phyloP scores from a whole-genome alignment of 31 red algal genomes.

The Odonthalia washingtoniensis region DNA sequence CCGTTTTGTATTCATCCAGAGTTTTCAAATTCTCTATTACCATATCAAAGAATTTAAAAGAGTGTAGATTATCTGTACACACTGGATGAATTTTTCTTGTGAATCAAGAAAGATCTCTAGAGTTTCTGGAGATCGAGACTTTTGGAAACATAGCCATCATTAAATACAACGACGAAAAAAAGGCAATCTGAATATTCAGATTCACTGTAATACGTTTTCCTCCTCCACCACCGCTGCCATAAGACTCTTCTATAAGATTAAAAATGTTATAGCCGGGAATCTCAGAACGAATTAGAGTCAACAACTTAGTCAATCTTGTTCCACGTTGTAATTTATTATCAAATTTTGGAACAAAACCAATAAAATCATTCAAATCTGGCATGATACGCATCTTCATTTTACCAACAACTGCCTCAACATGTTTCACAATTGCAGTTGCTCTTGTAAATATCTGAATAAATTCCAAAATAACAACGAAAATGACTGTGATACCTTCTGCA shows the following conservation, averaged over 20 bases:
- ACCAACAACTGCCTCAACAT: constrained; percentile 41
- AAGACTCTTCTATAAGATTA: too few relatives aligned
- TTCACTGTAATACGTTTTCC: not conserved
- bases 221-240: too few relatives aligned
- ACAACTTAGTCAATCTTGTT: constrained; percentile 40
- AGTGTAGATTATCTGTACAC: constrained; percentile 45
- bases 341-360: constrained; percentile 47
- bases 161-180: not conserved
- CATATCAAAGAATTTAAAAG: constrained; percentile 44
- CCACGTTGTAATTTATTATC: constrained; percentile 37
- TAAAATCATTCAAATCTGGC: constrained; percentile 60
- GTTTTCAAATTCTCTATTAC: constrained; percentile 7
- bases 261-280: too few relatives aligned
- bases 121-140: constrained; percentile 10
- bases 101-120: constrained; percentile 41
- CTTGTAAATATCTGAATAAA: constrained; percentile 32
- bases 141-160: not conserved
- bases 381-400: constrained; percentile 38
- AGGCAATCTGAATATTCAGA: too few relatives aligned
- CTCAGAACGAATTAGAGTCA: not conserved
- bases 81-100: constrained; percentile 49
- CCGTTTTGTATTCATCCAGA: constrained; percentile 18
- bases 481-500: constrained; percentile 23
- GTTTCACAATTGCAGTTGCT: constrained; percentile 8
- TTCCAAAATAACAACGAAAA: constrained; percentile 44